Evolutionary conservation across 2,329 filamentous ascomycete genomes (phyloP).

Genomic region (Fusarium goolgardi): DNA sequence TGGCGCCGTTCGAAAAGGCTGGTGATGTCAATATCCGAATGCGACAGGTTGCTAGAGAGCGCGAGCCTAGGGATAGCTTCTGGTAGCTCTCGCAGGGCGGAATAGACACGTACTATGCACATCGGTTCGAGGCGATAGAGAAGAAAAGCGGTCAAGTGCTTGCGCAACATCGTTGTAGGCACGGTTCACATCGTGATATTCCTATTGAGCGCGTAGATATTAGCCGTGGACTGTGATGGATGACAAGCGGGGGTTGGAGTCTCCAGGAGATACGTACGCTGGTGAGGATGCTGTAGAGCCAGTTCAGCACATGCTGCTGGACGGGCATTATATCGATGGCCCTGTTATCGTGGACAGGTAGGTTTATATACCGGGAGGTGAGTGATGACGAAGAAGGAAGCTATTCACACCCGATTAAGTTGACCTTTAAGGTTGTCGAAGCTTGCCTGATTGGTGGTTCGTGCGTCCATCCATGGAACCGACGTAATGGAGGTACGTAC

Average conservation of each 20-base stretch:
- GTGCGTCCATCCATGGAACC: constrained; percentile 32
- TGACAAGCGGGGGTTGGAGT: constrained; percentile 17
- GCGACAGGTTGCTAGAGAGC: constrained; percentile 8
- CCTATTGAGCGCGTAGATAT: constrained; percentile 63
- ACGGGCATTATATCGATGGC: constrained; percentile 68
- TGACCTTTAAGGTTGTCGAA: constrained; percentile 35
- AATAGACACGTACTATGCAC: constrained; percentile 79
- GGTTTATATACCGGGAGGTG: background rate
- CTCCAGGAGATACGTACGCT: constrained; percentile 63
- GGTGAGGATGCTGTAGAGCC: constrained; percentile 91
- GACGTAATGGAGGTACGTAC: constrained; percentile 42
- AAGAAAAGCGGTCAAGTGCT: constrained; percentile 80
- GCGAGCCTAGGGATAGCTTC: constrained; percentile 48
- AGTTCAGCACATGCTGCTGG: constrained; percentile 90
- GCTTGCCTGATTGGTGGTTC: constrained; percentile 34
- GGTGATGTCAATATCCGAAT: constrained; percentile 27
- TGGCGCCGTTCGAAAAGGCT: constrained; percentile 91
- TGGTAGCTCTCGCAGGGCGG: constrained; percentile 62
- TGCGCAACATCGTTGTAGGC: constrained; percentile 93
- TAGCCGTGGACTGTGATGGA: constrained; percentile 11
- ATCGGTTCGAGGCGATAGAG: constrained; percentile 87
- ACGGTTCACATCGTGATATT: constrained; percentile 92
- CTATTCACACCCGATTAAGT: constrained; percentile 24
- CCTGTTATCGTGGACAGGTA: background rate
- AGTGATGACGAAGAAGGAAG: constrained; percentile 5